Evolutionary conservation across 1,139 yeast species (phyloP), one percentile per base, ranked within the genome.

Genomic region (Diutina catenulata): DNA sequence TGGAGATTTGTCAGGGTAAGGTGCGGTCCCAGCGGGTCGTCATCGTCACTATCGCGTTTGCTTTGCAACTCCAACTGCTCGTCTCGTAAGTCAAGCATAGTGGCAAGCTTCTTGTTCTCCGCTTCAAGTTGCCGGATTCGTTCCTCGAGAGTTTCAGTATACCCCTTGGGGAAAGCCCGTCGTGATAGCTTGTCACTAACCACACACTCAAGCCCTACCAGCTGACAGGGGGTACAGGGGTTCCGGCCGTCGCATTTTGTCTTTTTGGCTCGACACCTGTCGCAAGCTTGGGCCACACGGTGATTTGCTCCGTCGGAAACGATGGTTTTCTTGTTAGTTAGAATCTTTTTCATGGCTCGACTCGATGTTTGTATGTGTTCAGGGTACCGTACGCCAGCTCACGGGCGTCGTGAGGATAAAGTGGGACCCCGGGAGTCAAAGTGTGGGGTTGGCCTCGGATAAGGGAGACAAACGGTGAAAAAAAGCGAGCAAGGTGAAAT

Each of bases 271-370:
- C 94, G 62, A 50, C 95, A 83, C 39, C 95, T 56, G 52, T 84
- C 94, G 56, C 94, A 84, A 0, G 94, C 94, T 49, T 83, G 94
- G 0, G 93, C 87, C 15, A 77, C 75, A 42, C 87, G 57, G 41
- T 19, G 35, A 13, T 5, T n/a, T 4, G 35, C 18, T 6, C 35
- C 35, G 13, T 27, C 29, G 21, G 19, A 15, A 7, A 19, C 13
- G 15, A 31, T 31, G n/a, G 24, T 20, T 19, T 31, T 31, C 15
- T 31, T 31, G 19, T 31, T 31, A 11, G 35, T 31, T n/a, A 31
- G 25, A 14, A 31, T 21, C 35, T 31, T 31, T 26, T 31, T 31
- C 35, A 31, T 31, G 19, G 25, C 23, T 5, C 7, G 24, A 9
- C 10, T 22, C 24, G 2, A 11, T 22, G 24, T 22, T 22, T 22